Conservation (phyloP, 805 yeast genomes). For the Brettanomyces anomalus region DNA sequence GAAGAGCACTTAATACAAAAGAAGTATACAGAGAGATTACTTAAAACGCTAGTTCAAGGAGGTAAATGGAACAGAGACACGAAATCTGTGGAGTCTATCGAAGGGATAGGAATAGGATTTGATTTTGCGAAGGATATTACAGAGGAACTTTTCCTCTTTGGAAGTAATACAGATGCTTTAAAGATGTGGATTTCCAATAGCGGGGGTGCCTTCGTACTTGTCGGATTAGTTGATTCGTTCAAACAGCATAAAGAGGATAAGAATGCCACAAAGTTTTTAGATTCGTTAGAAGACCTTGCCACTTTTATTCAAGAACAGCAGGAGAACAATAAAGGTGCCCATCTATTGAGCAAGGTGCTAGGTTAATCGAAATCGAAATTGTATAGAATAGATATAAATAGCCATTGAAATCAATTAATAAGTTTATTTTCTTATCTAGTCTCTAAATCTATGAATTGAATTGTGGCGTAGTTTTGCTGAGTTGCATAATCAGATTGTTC, state of each 20-base stretch:
- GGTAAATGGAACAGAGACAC: slow-evolving; percentile 72
- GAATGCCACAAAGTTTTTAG: slow-evolving; percentile 35
- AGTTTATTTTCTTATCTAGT: too few relatives aligned
- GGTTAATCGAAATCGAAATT: too few relatives aligned
- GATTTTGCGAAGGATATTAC: slow-evolving; percentile 47
- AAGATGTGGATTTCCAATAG: slow-evolving; percentile 56
- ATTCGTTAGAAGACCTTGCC: slow-evolving; percentile 43
- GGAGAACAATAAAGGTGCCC: slow-evolving; percentile 55
- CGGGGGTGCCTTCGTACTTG: slow-evolving; percentile 73
- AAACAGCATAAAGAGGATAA: slow-evolving; percentile 32
- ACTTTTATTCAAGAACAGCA: slow-evolving; percentile 34
- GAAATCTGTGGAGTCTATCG: slow-evolving; percentile 37
- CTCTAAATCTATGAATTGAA: too few relatives aligned
- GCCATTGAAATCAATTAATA: too few relatives aligned
- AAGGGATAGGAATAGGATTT: slow-evolving; percentile 40
- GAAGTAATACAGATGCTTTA: slow-evolving; percentile 43
- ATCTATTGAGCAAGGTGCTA: slow-evolving; percentile 31
- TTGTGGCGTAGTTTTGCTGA: too few relatives aligned
- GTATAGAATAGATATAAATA: too few relatives aligned
- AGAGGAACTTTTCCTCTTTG: slow-evolving; percentile 36
- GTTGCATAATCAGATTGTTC: too few relatives aligned
- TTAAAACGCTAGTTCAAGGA: slow-evolving; percentile 74
- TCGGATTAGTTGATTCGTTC: slow-evolving; percentile 66
- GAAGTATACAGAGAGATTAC: slow-evolving; percentile 65
- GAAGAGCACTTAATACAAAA: slow-evolving; percentile 61